Conservation (phyloP, 1,284 basidiomycete species). For the Paramarasmius palmivorus region DNA sequence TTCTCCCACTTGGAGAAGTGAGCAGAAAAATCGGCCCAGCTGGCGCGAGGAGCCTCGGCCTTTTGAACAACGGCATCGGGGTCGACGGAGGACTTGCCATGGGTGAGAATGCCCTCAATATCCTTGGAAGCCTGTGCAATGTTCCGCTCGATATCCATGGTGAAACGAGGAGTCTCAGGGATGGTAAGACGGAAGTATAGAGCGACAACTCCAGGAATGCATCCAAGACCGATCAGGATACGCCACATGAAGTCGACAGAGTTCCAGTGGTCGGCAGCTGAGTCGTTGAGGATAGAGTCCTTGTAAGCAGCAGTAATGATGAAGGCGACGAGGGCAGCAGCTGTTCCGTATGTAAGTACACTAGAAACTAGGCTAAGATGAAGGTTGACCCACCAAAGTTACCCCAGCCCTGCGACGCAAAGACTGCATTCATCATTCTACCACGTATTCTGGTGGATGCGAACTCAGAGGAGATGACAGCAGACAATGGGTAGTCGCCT, state of each 20-base stretch:
- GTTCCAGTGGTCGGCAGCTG: constrained; percentile 37
- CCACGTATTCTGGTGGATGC: constrained; percentile 73
- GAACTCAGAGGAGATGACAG: constrained; percentile 76
- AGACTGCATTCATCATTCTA: constrained; percentile 73
- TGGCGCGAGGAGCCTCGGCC: constrained; percentile 65
- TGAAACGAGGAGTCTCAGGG: constrained; percentile 83
- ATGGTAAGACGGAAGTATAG: constrained; percentile 80
- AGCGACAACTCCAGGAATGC: constrained; percentile 65
- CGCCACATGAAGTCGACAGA: constrained; percentile 68
- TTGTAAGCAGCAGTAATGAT: constrained; percentile 75
- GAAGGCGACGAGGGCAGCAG: constrained; percentile 69
- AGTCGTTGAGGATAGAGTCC: constrained; percentile 51
- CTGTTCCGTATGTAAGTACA: constrained; percentile 22
- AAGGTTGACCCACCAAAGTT: constrained; percentile 49
- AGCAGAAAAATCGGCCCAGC: constrained; percentile 58
- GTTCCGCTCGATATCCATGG: constrained; percentile 88
- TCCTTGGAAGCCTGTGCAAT: constrained; percentile 60
- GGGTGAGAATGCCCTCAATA: constrained; percentile 43
- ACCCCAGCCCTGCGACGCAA: constrained; percentile 71
- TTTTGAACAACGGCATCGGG: constrained; percentile 58
- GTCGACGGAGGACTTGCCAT: constrained; percentile 53
- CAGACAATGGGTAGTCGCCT: constrained; percentile 69
- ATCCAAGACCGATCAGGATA: constrained; percentile 70
- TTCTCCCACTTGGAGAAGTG: constrained; percentile 70
- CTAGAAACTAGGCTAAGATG: constrained; percentile 20